A percentile compares a stretch with the other conserved stretches of the same genome.
These are phyloP conservation scores for Baorangia bicolor DNA, from an alignment of 768 basidiomycete species.

Conservation along the genomic window DNA sequence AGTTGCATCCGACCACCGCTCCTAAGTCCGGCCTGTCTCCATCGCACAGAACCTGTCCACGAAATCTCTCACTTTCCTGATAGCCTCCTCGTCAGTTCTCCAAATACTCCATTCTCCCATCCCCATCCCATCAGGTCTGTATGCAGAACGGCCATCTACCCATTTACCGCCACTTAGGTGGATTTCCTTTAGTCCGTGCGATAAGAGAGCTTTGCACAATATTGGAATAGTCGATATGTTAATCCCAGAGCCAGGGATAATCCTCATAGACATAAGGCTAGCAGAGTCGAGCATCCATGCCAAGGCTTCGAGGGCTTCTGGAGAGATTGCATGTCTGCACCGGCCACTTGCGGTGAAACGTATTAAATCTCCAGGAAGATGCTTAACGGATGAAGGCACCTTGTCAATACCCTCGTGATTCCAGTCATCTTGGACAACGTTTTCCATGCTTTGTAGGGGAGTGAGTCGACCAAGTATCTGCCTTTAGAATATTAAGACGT, in stretches of 20 bases:
- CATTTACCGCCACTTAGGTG: constrained; percentile 75
- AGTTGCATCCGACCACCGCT: background rate
- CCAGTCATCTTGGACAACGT: constrained; percentile 57
- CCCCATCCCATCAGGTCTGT: constrained; percentile 57
- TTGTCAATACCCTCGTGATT: constrained; percentile 76
- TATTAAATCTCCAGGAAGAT: background rate
- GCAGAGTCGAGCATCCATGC: constrained; percentile 38
- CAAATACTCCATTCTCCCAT: constrained; percentile 79
- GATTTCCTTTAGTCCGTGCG: constrained; percentile 61
- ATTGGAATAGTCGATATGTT: constrained; percentile 51
- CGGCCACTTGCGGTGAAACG: constrained; percentile 49
- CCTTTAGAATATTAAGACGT: constrained; percentile 1
- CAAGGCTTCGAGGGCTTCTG: constrained; percentile 42
- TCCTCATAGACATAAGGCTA: constrained; percentile 17
- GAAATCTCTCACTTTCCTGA: constrained; percentile 51
- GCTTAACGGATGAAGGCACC: constrained; percentile 41
- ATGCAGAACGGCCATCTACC: constrained; percentile 51
- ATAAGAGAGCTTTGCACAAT: constrained; percentile 51
- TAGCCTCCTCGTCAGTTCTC: constrained; percentile 53
- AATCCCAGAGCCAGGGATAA: constrained; percentile 79
- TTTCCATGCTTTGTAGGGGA: constrained; percentile 25
- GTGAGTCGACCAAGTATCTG: background rate
- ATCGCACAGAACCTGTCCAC: constrained; percentile 33
- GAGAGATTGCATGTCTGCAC: constrained; percentile 36
- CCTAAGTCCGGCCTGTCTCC: background rate